Evolutionary conservation across 1,284 basidiomycete species (phyloP).

Genomic region (Pseudozyma pruni): DNA sequence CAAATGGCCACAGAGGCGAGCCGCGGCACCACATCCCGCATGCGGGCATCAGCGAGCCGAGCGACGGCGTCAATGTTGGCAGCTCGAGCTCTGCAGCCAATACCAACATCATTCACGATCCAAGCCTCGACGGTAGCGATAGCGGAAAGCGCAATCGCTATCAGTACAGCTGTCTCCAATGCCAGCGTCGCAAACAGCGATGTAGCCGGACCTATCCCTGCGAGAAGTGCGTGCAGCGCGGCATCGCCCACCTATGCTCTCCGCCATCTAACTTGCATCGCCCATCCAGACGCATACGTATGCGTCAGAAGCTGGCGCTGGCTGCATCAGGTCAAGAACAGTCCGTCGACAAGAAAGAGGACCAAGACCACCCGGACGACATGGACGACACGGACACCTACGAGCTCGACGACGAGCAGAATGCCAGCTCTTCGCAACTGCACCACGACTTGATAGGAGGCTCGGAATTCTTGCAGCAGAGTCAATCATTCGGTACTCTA

Average conservation of each 20-base stretch:
- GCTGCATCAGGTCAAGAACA: conserved; percentile 3
- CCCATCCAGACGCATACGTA: conserved; percentile 34
- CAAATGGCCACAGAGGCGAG: not conserved
- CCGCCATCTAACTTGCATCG: conserved; percentile 36
- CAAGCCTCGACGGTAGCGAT: conserved; percentile 17
- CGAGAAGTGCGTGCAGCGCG: conserved; percentile 43
- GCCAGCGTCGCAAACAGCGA: conserved; percentile 43
- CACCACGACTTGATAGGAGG: not conserved
- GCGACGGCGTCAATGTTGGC: not conserved
- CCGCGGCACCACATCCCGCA: conserved; percentile 2
- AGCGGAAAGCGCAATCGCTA: conserved; percentile 43
- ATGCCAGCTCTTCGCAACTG: not conserved
- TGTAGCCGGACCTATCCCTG: conserved; percentile 43
- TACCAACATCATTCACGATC: conserved; percentile 3
- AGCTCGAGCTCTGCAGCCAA: conserved; percentile 1
- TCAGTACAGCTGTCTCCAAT: conserved; percentile 44
- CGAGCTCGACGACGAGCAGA: conserved; percentile 35
- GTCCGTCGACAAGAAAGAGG: conserved; percentile 2
- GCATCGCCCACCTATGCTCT: conserved; percentile 38
- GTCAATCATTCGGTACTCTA: not conserved
- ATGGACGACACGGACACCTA: conserved; percentile 31
- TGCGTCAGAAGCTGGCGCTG: conserved; percentile 31
- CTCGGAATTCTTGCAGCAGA: not conserved
- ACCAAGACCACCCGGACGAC: conserved; percentile 3
- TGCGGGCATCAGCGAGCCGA: not conserved